These are phyloP conservation scores for Stephanodiscus minutulus DNA, from an alignment of 108 stramenopile species.

Conservation along the genomic window DNA sequence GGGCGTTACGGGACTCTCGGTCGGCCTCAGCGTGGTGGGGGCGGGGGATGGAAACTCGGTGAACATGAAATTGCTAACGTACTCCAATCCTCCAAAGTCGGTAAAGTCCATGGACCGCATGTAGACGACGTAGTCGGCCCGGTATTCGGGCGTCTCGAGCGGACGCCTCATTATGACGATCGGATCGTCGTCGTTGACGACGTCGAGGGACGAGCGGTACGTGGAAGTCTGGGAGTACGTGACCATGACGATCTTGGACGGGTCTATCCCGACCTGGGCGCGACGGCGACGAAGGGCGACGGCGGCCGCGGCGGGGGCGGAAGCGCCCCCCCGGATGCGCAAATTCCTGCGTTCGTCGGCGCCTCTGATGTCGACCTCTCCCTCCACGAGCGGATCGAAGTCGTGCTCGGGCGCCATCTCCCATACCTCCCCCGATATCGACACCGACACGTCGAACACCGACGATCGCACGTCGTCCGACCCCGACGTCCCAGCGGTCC, in stretches of 20 bases:
- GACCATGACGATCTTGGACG: conserved; percentile 30
- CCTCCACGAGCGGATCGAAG: conserved; percentile 29
- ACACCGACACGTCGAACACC: conserved; percentile 32
- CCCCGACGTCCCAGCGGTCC: background rate
- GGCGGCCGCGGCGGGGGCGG: background rate
- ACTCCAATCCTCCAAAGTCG: conserved; percentile 30
- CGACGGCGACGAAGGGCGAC: no score
- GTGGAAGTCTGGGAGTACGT: conserved; percentile 29
- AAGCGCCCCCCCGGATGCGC: conserved; percentile 4
- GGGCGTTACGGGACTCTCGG: conserved; percentile 30
- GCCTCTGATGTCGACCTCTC: conserved; percentile 1
- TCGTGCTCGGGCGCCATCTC: conserved; percentile 28
- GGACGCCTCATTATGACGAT: conserved; percentile 39
- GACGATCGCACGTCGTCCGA: conserved; percentile 22
- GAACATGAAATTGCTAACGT: conserved; percentile 37
- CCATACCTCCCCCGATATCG: conserved; percentile 16
- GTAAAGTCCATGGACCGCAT: conserved; percentile 35
- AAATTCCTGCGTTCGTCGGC: conserved; percentile 13
- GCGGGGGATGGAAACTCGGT: conserved; percentile 41
- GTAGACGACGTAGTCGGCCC: conserved; percentile 45
- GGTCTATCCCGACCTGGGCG: conserved; percentile 9
- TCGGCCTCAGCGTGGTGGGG: conserved; percentile 34
- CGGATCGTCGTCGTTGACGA: conserved; percentile 46
- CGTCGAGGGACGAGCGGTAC: conserved; percentile 35
- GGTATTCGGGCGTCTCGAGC: conserved; percentile 48